Evolutionary conservation across 345 rosid species (phyloP).

Genomic region (Bretschneidera sinensis): DNA sequence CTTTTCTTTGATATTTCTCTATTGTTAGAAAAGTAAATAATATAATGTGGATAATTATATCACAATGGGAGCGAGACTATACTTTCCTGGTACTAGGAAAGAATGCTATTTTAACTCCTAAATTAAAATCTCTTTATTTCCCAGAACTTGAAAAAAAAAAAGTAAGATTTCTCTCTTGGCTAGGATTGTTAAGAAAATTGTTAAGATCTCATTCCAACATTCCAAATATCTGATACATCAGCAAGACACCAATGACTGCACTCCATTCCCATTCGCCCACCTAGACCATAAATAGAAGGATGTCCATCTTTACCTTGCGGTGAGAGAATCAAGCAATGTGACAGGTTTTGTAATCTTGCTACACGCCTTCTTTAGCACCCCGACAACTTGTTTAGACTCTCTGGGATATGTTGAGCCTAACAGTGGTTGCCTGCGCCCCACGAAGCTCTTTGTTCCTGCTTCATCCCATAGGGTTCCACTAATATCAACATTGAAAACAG

Average conservation of each 20-base stretch:
- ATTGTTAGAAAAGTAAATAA: no score
- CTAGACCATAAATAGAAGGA: constrained; percentile 70
- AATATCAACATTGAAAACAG: no score
- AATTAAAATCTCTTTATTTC: no score
- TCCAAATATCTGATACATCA: constrained; percentile 95
- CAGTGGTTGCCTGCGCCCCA: constrained; percentile 56
- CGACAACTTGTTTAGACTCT: constrained; percentile 48
- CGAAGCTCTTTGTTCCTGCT: constrained; percentile 50
- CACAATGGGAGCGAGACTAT: no score
- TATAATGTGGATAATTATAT: no score
- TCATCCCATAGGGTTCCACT: constrained; percentile 71
- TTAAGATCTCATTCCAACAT: constrained; percentile 59
- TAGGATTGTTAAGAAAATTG: constrained; percentile 32
- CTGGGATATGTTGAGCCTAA: constrained; percentile 58
- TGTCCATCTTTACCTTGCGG: constrained; percentile 83
- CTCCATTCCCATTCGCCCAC: constrained; percentile 42
- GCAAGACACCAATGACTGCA: constrained; percentile 96
- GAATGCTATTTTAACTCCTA: no score
- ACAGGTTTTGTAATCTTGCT: constrained; percentile 41
- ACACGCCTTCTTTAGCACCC: constrained; percentile 48
- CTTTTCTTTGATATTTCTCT: no score
- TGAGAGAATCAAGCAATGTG: constrained; percentile 63
- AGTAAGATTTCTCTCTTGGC: no score
- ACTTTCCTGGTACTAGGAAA: no score
- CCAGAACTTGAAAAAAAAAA: no score